These are phyloP conservation scores for Achlya hypogyna DNA, from an alignment of 352 stramenopile species.

Conservation along the genomic window DNA sequence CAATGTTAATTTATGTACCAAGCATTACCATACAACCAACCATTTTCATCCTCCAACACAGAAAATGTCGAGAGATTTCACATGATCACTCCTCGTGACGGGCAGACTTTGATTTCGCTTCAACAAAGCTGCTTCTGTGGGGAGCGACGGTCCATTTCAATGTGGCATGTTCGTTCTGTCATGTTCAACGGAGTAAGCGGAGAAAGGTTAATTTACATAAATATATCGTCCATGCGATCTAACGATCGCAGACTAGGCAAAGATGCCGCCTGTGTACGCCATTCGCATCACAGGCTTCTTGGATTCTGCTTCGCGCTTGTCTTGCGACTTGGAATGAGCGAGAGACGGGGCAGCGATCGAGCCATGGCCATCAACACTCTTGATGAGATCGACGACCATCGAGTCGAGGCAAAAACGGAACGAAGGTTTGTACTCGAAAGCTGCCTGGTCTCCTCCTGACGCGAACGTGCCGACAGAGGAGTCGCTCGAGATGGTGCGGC, in stretches of 20 bases:
- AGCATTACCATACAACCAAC: too few species aligned
- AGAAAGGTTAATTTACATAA: conserved; percentile 4
- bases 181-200: background rate
- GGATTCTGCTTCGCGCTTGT: background rate
- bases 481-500: background rate
- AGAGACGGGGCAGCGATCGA: background rate
- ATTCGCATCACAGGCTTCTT: background rate
- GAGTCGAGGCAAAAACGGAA: conserved; percentile 3
- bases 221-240: background rate
- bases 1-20: too few species aligned
- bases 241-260: background rate
- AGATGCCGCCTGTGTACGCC: background rate
- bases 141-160: too few species aligned
- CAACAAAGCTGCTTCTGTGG: too few species aligned
- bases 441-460: background rate
- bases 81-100: too few species aligned
- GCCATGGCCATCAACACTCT: background rate
- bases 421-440: conserved; percentile 5
- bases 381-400: background rate
- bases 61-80: too few species aligned
- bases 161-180: too few species aligned
- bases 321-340: background rate
- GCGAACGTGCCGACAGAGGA: background rate
- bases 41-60: too few species aligned
- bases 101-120: too few species aligned